A percentile compares a stretch with the other conserved stretches of the same genome.
phyloP scores from a whole-genome alignment of 2,329 filamentous ascomycete species.

The Claviceps africana region DNA sequence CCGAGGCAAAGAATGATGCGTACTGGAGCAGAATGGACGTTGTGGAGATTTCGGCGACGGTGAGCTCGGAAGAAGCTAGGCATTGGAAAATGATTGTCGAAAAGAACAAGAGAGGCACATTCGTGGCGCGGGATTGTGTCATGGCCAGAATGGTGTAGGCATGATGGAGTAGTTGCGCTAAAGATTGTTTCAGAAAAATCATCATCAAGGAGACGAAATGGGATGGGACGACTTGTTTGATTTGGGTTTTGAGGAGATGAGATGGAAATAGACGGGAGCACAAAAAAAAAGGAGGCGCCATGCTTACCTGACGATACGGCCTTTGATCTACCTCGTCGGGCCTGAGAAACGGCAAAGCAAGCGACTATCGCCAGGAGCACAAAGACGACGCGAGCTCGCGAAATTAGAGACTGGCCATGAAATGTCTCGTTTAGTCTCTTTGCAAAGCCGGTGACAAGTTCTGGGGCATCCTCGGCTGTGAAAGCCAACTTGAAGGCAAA shows the following conservation, averaged over 20 bases:
- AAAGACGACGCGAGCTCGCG: constrained; percentile 36
- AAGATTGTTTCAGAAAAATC: background rate
- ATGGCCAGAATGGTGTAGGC: constrained; percentile 65
- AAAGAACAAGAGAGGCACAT: constrained; percentile 72
- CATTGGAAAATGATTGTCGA: constrained; percentile 47
- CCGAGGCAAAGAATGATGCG: constrained; percentile 76
- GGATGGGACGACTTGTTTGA: background rate
- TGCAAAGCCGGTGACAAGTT: constrained; percentile 47
- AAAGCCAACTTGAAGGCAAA: constrained; percentile 84
- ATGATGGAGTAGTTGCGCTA: constrained; percentile 44
- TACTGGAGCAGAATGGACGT: constrained; percentile 67
- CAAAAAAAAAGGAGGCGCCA: background rate
- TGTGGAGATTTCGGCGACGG: constrained; percentile 46
- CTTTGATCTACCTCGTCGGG: constrained; percentile 16
- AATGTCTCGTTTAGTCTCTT: constrained; percentile 25
- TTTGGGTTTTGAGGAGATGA: no score
- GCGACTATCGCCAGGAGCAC: constrained; percentile 28
- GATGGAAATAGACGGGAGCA: background rate
- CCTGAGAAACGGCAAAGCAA: constrained; percentile 25
- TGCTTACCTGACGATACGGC: constrained; percentile 17
- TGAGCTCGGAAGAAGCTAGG: constrained; percentile 32
- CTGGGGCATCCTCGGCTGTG: constrained; percentile 74
- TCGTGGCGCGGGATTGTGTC: constrained; percentile 74
- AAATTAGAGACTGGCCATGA: constrained; percentile 30
- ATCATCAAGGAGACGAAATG: background rate